Conservation (phyloP, 2,329 filamentous ascomycete species). For the Penicillium occitanis region DNA sequence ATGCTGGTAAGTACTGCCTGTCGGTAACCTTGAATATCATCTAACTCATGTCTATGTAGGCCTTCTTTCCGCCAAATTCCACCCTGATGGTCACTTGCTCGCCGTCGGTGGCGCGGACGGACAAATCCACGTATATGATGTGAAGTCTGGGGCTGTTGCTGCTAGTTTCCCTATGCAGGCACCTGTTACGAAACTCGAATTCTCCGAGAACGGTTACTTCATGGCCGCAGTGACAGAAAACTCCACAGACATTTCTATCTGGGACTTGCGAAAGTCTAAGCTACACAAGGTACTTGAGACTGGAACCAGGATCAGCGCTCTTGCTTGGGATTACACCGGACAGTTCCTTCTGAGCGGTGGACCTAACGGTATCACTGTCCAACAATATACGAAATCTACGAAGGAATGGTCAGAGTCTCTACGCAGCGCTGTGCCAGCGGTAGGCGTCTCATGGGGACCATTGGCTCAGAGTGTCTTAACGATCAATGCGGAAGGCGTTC, state of each 20-base stretch:
- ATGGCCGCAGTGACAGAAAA: constrained; percentile 78
- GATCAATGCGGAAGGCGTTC: constrained; percentile 70
- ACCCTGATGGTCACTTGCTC: constrained; percentile 94
- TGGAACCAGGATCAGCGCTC: constrained; percentile 70
- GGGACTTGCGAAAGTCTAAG: constrained; percentile 85
- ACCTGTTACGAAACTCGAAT: constrained; percentile 72
- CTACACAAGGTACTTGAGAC: constrained; percentile 82
- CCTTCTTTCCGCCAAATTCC: constrained; percentile 77
- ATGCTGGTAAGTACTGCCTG: constrained; percentile 63
- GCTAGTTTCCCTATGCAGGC: constrained; percentile 67
- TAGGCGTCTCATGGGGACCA: constrained; percentile 74
- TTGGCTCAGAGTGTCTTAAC: constrained; percentile 72
- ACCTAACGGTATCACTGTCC: constrained; percentile 76
- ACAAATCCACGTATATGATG: constrained; percentile 85
- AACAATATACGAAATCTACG: constrained; percentile 81
- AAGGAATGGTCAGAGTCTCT: constrained; percentile 90
- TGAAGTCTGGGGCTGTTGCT: constrained; percentile 73
- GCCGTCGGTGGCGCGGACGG: constrained; percentile 78
- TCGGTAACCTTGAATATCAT: not conserved
- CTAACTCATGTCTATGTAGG: constrained; percentile 49
- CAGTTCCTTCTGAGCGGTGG: constrained; percentile 87
- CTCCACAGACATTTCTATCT: constrained; percentile 77
- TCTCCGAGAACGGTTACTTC: constrained; percentile 97
- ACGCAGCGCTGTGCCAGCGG: constrained; percentile 70
- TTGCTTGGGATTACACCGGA: constrained; percentile 92